Base-by-base conservation (phyloP, 2,329 filamentous ascomycete genomes). In the Apiospora kogelbergensis region DNA sequence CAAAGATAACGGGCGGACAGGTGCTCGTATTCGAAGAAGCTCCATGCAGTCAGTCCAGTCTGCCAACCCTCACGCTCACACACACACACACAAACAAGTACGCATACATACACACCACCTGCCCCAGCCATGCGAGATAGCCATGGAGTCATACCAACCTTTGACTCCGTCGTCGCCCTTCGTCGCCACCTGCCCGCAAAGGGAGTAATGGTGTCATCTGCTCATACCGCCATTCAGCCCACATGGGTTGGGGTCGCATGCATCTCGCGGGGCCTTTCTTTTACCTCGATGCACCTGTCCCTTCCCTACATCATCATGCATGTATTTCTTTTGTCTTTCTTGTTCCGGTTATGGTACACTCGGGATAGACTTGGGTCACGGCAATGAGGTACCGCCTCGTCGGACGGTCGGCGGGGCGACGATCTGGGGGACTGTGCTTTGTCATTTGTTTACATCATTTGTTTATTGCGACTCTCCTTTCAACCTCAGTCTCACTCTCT, bases 351-450 rank as follows among this genome's bases (percentile, higher is more conserved):
- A 42, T 65, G 41, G 41, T 33, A 45, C 17, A n/a, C 41, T 65
- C 63, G 63, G 63, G 41, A 65, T 65, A 65, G 63, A 65, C 41
- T 33, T 30, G 63, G 41, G 41, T 30, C 24, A 65, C 63, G 63
- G 41, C 44, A 65, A 41, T 45, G 63, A 41, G 24, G 15, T 60
- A 60, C 30, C 30, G 53, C 53, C 17, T 6, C 13, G 53, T 37
- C 53, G 30, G 53, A n/a, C 17, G 30, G 53, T 60, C 53, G 53
- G 26, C 48, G 53, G 53, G 53, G 53, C 30, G 30, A 60, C 53
- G 37, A 20, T 37, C n/a, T 37, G 6, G 53, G 26, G 53, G 53
- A 60, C 17, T 60, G 53, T 30, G 30, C 26, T 60, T 37, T 17
- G n/a, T 60, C 53, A 20, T 37, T 60, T 60, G 53, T 37, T 60